Base-by-base conservation (phyloP, 192 early-diverging fungal genomes). In the Coemansia asiatica region DNA sequence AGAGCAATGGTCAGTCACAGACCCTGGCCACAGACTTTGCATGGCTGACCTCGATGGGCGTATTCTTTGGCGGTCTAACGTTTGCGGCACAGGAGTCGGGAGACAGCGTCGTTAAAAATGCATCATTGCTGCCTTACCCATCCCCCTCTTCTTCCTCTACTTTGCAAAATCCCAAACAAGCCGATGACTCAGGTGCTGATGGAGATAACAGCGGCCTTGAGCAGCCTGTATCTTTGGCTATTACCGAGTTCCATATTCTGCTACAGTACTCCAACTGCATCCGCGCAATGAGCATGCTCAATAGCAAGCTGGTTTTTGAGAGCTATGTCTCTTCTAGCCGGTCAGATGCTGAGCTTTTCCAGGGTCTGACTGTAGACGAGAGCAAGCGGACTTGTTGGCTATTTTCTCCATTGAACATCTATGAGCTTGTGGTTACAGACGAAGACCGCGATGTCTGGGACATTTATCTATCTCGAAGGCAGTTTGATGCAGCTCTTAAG, bases 391-490 rank as follows among this genome's bases (percentile, higher is more conserved):
- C 96, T 0, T 95, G 88, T 62, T 99, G 97, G 97, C 81, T 97
- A 26, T 92, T 87, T 44, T 96, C 95, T 6, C 89, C 88, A n/a
- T 61, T 76, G 12, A 82, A 89, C 3, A 86, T 99, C 35, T 92
- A 89, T 66, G 96, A 99, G 80, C 75, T 99, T n/a, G 84, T 94
- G 26, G 87, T 97, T 23, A 89, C 84, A 0, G 90, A 96, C 31
- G 97, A 99, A 82, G 94, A 95, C 60, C 87, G 95, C 35, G 90
- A 99, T 64, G 90, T 96, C 6, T 99, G 97, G 97, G 85, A 87
- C 31, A 85, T 98, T 2, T 97, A 91, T 69, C 76, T 99, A 38
- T 76, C 88, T 27, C 87, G 87, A 36, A 88, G 90, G 57, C 83
- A 89, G 61, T 99, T 92, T 70, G 93, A 95, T 36, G 68, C 85